Evolutionary conservation across 768 basidiomycete genomes (phyloP).

Genomic region (Trametes cubensis): DNA sequence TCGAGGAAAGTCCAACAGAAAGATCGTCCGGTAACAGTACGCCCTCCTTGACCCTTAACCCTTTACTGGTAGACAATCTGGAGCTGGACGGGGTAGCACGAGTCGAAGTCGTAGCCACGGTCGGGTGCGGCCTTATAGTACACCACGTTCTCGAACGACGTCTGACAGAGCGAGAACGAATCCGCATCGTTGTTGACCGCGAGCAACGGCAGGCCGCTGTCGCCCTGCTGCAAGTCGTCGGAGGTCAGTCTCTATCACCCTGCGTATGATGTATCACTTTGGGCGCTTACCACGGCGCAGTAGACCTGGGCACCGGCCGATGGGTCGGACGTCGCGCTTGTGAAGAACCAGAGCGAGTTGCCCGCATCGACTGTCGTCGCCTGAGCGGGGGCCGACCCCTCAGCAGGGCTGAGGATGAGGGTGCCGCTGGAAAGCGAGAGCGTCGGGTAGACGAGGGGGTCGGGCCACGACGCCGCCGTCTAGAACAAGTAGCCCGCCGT

Average conservation of each 20-base stretch:
- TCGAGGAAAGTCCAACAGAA: too few species aligned
- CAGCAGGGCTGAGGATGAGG: constrained; percentile 39
- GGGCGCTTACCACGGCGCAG: constrained; percentile 38
- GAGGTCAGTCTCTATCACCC: constrained; percentile 15
- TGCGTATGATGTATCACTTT: neutral
- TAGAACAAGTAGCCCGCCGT: constrained; percentile 21
- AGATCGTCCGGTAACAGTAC: too few species aligned
- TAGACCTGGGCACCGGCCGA: constrained; percentile 37
- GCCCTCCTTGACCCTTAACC: too few species aligned
- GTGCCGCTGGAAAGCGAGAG: constrained; percentile 43
- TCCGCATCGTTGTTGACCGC: constrained; percentile 27
- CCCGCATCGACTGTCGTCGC: constrained; percentile 39
- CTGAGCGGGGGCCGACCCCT: constrained; percentile 37
- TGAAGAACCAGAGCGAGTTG: constrained; percentile 40
- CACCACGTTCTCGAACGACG: constrained; percentile 26
- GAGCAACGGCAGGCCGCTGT: constrained; percentile 28
- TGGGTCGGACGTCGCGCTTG: constrained; percentile 36
- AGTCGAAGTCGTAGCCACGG: constrained; percentile 24
- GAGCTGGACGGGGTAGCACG: constrained; percentile 30
- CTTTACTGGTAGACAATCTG: constrained; percentile 18
- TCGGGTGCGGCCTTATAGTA: constrained; percentile 28
- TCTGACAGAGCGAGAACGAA: constrained; percentile 26
- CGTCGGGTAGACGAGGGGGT: constrained; percentile 47
- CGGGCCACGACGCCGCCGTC: constrained; percentile 54
- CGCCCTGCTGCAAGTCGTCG: constrained; percentile 24